phyloP scores from a whole-genome alignment of 805 yeast genomes.

The Pichia kluyveri region DNA sequence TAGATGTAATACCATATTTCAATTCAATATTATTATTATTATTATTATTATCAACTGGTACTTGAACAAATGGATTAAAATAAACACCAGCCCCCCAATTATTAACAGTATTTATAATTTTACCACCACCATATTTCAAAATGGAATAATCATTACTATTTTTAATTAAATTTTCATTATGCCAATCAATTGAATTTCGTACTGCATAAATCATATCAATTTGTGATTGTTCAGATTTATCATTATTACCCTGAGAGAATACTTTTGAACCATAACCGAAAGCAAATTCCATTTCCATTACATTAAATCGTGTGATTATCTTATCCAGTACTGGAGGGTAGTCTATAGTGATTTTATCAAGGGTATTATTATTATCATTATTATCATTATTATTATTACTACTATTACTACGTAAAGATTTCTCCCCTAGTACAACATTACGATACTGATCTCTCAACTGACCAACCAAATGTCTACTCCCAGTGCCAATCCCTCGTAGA shows the following conservation, averaged over 20 bases:
- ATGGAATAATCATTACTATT: constrained; percentile 73
- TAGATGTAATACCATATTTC: constrained; percentile 82
- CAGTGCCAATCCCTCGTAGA: too few relatives aligned
- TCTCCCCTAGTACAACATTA: too few relatives aligned
- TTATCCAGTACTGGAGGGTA: constrained; percentile 29
- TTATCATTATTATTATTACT: too few relatives aligned
- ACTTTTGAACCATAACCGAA: constrained; percentile 97
- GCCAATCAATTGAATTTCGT: constrained; percentile 67
- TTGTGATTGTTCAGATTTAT: constrained; percentile 40
- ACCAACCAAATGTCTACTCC: too few relatives aligned
- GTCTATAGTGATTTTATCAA: neutral
- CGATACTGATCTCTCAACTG: too few relatives aligned
- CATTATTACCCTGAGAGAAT: constrained; percentile 56
- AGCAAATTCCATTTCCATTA: constrained; percentile 36
- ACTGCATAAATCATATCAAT: constrained; percentile 83
- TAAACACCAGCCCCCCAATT: constrained; percentile 83
- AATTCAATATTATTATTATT: constrained; percentile 26
- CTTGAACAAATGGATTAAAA: constrained; percentile 78
- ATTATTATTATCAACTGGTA: neutral
- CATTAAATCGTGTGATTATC: constrained; percentile 1
- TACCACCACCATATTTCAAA: constrained; percentile 50
- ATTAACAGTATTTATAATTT: constrained; percentile 48
- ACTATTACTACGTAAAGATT: too few relatives aligned
- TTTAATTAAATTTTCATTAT: constrained; percentile 56
- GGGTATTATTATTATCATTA: too few relatives aligned